Evolutionary conservation across 1,284 basidiomycete genomes (phyloP).

Genomic region (Microbotryum violaceum): DNA sequence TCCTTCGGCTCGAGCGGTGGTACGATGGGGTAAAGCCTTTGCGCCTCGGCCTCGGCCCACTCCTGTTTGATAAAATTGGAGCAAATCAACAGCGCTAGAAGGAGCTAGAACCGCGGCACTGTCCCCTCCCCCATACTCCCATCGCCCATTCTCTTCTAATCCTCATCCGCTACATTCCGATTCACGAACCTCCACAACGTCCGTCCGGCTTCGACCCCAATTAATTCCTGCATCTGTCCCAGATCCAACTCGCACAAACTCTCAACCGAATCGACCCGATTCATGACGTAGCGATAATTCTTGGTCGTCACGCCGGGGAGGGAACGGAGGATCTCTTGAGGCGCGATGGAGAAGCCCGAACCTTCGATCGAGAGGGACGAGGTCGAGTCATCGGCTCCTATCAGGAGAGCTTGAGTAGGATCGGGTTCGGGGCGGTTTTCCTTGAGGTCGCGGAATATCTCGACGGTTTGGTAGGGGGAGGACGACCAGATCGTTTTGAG

Average conservation of each 20-base stretch:
- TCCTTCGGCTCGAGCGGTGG: no score
- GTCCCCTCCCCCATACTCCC: background rate
- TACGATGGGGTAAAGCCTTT: no score
- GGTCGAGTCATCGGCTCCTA: slow-evolving; percentile 58
- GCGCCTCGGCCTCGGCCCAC: no score
- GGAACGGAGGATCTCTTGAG: slow-evolving; percentile 64
- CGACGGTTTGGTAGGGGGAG: slow-evolving; percentile 82
- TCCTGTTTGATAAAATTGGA: no score
- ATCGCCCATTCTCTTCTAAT: background rate
- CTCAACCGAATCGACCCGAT: slow-evolving; percentile 63
- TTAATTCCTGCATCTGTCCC: slow-evolving; percentile 61
- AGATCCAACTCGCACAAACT: slow-evolving; percentile 53
- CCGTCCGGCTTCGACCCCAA: slow-evolving; percentile 76
- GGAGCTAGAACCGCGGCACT: no score
- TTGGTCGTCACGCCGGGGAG: slow-evolving; percentile 60
- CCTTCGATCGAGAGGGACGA: slow-evolving; percentile 10
- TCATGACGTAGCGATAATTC: slow-evolving; percentile 79
- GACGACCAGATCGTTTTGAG: slow-evolving; percentile 95
- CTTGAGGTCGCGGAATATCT: slow-evolving; percentile 91
- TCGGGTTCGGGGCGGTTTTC: slow-evolving; percentile 76
- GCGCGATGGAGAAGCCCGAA: slow-evolving; percentile 53
- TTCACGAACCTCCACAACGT: slow-evolving; percentile 74
- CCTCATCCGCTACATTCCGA: slow-evolving; percentile 45
- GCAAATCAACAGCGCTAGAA: no score
- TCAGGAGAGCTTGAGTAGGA: slow-evolving; percentile 59